Percentiles rank a stretch among this genome's conserved stretches.
phyloP scores from a whole-genome alignment of 2,329 filamentous ascomycete species.

The Alternaria arbusti region DNA sequence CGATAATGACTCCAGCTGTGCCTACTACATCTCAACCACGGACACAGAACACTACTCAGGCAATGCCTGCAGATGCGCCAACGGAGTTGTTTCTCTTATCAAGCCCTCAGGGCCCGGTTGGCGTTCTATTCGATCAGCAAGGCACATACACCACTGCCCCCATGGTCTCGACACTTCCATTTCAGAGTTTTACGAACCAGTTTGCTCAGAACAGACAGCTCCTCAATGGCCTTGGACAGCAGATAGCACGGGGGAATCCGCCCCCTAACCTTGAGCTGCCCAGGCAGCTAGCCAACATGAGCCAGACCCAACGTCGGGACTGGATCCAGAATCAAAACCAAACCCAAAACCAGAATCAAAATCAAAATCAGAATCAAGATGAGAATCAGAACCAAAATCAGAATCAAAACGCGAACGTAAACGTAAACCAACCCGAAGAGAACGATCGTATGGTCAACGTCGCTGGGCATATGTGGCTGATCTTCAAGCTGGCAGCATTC shows the following conservation, averaged over 20 bases:
- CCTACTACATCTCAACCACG: constrained; percentile 13
- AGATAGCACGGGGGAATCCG: constrained; percentile 31
- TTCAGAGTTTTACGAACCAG: constrained; percentile 42
- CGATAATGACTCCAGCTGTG: constrained; percentile 5
- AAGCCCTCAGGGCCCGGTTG: constrained; percentile 46
- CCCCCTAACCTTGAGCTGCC: constrained; percentile 10
- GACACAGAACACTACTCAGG: constrained; percentile 2
- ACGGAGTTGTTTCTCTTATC: constrained; percentile 45
- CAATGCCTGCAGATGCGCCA: constrained; percentile 24
- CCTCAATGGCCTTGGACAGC: constrained; percentile 39
- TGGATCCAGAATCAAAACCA: constrained; percentile 19
- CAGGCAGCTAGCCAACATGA: constrained; percentile 23
- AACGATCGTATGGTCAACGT: constrained; percentile 36
- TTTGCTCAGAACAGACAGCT: constrained; percentile 43
- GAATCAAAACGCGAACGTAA: constrained; percentile 12
- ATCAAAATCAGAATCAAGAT: constrained; percentile 18
- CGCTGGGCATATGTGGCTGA: constrained; percentile 60
- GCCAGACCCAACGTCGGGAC: constrained; percentile 25
- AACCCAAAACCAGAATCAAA: constrained; percentile 19
- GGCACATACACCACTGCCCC: constrained; percentile 45
- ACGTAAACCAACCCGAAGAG: constrained; percentile 20
- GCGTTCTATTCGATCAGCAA: constrained; percentile 44
- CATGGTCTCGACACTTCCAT: constrained; percentile 32
- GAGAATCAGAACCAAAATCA: constrained; percentile 13
- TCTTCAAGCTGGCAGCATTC: constrained; percentile 64